Evolutionary conservation across 352 stramenopile genomes (phyloP), one percentile per base, ranked within the genome.

Genomic region (Hyaloperonospora brassicae): DNA sequence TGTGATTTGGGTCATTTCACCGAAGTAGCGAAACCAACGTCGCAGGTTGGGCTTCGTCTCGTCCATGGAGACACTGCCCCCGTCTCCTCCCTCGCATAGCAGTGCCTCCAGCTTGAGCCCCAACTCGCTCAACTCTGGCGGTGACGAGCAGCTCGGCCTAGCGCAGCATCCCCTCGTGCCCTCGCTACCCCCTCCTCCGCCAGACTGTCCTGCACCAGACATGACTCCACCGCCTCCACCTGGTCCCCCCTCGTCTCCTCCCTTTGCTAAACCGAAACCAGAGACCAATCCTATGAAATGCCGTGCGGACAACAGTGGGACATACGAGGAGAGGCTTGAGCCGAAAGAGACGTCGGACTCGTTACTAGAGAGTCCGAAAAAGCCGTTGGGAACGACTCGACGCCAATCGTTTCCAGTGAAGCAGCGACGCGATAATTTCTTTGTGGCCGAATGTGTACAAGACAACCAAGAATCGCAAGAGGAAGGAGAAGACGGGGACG

Each of bases 81-180:
- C 57, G 27, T 22, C 45, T 14, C 50, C 42, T 7, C 14, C 44
- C 22, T 51, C 47, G 46, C 72, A 68, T 55, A 67, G 60, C 50
- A 75, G 58, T n/a, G n/a, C n/a, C 24, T n/a, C 31, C 1, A 72
- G 68, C 60, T 52, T 44, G 0, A 72, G 68, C 60, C 62, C 65
- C 38, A 84, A 64, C 52, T 70, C 66, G 42, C 60, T 51, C 46
- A 81, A 64, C 46, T 79, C 65, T 45, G 80, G 66, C 49, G 72
- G 79, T 43, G 59, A 73, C 45, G 68, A 75, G 30, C 50, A 57
- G 30, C 34, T 48, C 25, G 62, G 44, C 21, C 47, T 68, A 11
- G 62, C 65, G 34, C 44, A 21, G 7, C 53, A 47, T 24, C 23
- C 21, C 14, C 50, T 46, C 17, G 64, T 60, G 45, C 57, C 57